Conservation (phyloP, 2,329 filamentous ascomycete genomes). For the Fusarium dlaminii region DNA sequence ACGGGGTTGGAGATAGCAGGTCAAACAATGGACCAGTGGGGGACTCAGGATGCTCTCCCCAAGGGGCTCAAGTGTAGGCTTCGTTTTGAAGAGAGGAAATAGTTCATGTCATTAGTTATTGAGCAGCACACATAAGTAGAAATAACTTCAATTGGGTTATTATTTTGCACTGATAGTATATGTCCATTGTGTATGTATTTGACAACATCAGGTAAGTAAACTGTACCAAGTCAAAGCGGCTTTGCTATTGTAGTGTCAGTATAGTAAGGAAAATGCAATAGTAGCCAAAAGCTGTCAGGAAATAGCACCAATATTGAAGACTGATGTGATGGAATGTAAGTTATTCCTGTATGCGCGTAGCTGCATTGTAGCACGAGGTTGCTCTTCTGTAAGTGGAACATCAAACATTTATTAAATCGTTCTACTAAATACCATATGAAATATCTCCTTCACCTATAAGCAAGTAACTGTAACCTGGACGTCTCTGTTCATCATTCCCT, state of each 20-base stretch:
- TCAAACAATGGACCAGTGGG: neutral
- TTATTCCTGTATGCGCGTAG: neutral
- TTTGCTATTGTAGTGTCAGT: neutral
- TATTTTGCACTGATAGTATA: neutral
- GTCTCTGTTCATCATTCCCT: neutral
- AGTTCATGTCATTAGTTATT: neutral
- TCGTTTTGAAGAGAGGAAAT: neutral
- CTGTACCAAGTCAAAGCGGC: neutral
- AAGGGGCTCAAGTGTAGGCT: neutral
- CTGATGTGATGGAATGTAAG: neutral
- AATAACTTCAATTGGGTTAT: neutral
- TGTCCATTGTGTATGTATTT: neutral
- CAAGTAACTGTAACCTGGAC: neutral
- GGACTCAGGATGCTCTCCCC: neutral
- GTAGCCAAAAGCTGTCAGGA: neutral
- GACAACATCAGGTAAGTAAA: neutral
- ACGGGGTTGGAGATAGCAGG: neutral
- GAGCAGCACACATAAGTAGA: neutral
- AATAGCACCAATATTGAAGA: neutral
- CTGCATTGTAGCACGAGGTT: neutral
- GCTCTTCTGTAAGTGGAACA: neutral
- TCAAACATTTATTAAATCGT: neutral
- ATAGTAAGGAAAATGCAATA: neutral
- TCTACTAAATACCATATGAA: neutral
- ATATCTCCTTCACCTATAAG: neutral